These are phyloP conservation scores for Fusarium verticillioides DNA, from an alignment of 2,329 filamentous ascomycete genomes.

Conservation along the genomic window DNA sequence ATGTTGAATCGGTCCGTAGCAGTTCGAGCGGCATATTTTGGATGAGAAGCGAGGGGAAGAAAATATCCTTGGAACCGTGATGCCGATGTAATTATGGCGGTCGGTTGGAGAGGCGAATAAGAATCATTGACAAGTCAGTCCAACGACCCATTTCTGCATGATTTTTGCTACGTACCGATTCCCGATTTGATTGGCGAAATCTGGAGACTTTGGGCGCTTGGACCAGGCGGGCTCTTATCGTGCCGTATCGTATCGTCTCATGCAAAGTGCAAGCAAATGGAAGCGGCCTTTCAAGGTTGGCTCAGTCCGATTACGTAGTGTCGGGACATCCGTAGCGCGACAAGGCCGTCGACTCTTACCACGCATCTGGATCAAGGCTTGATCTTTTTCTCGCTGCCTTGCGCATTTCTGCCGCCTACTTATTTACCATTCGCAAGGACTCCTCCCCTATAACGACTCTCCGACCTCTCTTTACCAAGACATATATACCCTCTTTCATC, in stretches of 20 bases:
- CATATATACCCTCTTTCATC: background rate
- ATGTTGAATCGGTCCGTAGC: conserved; percentile 54
- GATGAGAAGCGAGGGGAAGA: conserved; percentile 20
- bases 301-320: conserved; percentile 32
- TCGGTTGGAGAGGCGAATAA: conserved; percentile 40
- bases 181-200: conserved; percentile 46
- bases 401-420: conserved; percentile 6
- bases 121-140: conserved; percentile 33
- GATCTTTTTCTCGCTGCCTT: conserved; percentile 37
- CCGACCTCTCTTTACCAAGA: background rate
- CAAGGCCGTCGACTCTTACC: conserved; percentile 30
- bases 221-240: conserved; percentile 39
- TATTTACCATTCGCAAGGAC: background rate
- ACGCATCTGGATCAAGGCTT: conserved; percentile 17
- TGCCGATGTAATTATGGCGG: conserved; percentile 37
- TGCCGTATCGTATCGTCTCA: conserved; percentile 42
- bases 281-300: conserved; percentile 14
- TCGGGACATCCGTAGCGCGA: conserved; percentile 31
- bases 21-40: conserved; percentile 51
- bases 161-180: conserved; percentile 46
- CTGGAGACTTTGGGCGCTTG: conserved; percentile 19
- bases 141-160: conserved; percentile 46
- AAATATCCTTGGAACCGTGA: conserved; percentile 30
- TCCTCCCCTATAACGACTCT: background rate
- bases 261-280: background rate